Evolutionary conservation across 352 stramenopile species (phyloP).

Genomic region (Paralagenidium karlingii): DNA sequence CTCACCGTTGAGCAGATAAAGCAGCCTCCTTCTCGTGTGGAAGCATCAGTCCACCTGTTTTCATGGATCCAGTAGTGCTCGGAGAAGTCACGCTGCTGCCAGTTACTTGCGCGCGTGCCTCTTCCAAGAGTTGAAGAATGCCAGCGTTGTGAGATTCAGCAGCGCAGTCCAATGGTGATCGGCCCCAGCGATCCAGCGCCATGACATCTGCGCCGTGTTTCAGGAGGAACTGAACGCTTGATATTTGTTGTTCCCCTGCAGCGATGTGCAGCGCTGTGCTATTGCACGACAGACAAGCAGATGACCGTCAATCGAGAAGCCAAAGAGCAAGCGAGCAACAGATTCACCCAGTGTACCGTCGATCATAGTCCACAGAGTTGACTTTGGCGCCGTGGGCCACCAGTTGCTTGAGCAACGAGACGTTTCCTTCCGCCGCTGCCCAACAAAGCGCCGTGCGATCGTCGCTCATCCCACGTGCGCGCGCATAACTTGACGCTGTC

Average conservation of each 20-base stretch:
- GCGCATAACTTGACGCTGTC: too few species aligned
- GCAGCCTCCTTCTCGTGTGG: conserved; percentile 5
- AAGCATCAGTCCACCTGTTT: conserved; percentile 4
- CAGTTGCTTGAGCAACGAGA: conserved; percentile 42
- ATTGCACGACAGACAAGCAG: neutral
- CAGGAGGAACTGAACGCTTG: conserved; percentile 48
- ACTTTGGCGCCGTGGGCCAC: conserved; percentile 50
- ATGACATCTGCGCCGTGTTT: conserved; percentile 36
- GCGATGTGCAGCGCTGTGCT: conserved; percentile 72
- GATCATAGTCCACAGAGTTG: conserved; percentile 66
- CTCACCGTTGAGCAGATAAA: conserved; percentile 1
- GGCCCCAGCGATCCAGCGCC: conserved; percentile 51
- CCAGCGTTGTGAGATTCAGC: conserved; percentile 31
- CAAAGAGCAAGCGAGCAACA: neutral
- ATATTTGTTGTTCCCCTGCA: conserved; percentile 40
- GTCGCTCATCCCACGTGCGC: too few species aligned
- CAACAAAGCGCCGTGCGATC: conserved; percentile 54
- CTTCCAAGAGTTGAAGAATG: conserved; percentile 30
- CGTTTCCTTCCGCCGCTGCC: conserved; percentile 45
- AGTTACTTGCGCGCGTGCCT: conserved; percentile 9
- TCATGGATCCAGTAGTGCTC: neutral
- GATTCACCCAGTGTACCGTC: conserved; percentile 18
- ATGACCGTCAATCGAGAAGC: neutral
- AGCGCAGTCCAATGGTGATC: conserved; percentile 54
- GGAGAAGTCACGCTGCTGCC: neutral